These are phyloP conservation scores for Ascochyta lentis DNA, from an alignment of 2,329 filamentous ascomycete species.

Conservation along the genomic window DNA sequence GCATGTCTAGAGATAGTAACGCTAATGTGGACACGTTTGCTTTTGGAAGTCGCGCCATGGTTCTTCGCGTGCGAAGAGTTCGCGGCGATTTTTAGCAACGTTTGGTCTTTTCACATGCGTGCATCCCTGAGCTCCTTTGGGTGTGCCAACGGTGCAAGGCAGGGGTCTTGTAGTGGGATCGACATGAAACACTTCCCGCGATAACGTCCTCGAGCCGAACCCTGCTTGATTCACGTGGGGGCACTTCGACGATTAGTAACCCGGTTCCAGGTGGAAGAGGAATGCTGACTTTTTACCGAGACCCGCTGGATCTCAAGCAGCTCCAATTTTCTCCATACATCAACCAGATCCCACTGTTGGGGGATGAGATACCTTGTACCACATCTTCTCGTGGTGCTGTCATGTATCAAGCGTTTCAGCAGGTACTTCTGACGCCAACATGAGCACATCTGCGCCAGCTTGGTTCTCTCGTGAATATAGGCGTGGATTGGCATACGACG, in stretches of 20 bases:
- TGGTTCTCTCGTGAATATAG: not conserved
- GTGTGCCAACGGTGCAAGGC: constrained; percentile 3
- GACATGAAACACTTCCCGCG: constrained; percentile 3
- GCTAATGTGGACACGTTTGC: not conserved
- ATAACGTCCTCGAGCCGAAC: not conserved
- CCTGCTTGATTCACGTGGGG: constrained; percentile 14
- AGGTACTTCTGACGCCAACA: not conserved
- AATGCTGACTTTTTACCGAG: constrained; percentile 6
- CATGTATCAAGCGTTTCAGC: not conserved
- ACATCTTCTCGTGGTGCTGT: constrained; percentile 1
- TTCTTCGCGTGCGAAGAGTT: no score
- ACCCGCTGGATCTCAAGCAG: constrained; percentile 8
- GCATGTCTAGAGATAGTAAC: constrained; percentile 6
- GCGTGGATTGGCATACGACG: constrained; percentile 6
- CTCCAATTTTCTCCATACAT: constrained; percentile 3
- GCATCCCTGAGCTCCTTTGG: not conserved
- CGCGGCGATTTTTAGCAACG: no score
- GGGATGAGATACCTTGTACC: constrained; percentile 1
- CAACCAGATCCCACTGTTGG: constrained; percentile 1
- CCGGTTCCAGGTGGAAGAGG: constrained; percentile 9
- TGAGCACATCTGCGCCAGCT: not conserved
- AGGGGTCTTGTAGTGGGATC: constrained; percentile 16
- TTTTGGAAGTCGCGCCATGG: not conserved
- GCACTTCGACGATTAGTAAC: not conserved
- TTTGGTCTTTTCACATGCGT: not conserved